These are phyloP conservation scores for Blastobotrys niveus DNA, from an alignment of 1,139 yeast genomes.

Conservation along the genomic window DNA sequence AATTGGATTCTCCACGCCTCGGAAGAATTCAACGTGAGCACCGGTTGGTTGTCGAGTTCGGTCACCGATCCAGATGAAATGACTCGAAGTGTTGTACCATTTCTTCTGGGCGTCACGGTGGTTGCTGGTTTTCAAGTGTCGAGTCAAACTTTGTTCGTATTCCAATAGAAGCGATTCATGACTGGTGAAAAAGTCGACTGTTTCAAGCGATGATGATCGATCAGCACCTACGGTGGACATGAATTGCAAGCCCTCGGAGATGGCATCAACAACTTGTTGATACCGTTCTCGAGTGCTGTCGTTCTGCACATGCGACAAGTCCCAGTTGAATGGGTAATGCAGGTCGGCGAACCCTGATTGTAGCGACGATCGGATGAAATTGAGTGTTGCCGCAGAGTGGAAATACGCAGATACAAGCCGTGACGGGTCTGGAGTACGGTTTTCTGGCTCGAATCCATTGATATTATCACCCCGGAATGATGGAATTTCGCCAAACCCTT, in stretches of 20 bases:
- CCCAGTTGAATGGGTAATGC: constrained; percentile 40
- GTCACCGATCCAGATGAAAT: constrained; percentile 44
- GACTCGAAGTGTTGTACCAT: constrained; percentile 42
- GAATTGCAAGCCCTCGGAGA: constrained; percentile 37
- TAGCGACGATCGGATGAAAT: constrained; percentile 37
- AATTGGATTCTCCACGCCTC: constrained; percentile 41
- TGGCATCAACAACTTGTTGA: constrained; percentile 35
- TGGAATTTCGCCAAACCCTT: constrained; percentile 38
- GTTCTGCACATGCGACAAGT: constrained; percentile 39
- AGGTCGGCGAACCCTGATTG: constrained; percentile 40
- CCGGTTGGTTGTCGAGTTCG: constrained; percentile 42
- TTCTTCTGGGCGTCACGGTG: constrained; percentile 19
- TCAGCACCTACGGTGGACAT: constrained; percentile 40
- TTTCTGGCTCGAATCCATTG: constrained; percentile 38
- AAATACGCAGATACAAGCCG: constrained; percentile 41
- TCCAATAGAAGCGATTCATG: constrained; percentile 42
- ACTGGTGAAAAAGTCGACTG: constrained; percentile 39
- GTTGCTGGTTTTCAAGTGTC: constrained; percentile 27
- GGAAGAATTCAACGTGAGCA: constrained; percentile 43
- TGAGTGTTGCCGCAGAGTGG: constrained; percentile 43
- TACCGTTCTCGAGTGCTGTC: constrained; percentile 36
- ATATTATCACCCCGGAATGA: constrained; percentile 43
- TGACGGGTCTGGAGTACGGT: constrained; percentile 40
- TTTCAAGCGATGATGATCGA: constrained; percentile 27
- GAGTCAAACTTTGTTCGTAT: constrained; percentile 40